phyloP scores from a whole-genome alignment of 129 eudicot species.

The Scalesia atractyloides region DNA sequence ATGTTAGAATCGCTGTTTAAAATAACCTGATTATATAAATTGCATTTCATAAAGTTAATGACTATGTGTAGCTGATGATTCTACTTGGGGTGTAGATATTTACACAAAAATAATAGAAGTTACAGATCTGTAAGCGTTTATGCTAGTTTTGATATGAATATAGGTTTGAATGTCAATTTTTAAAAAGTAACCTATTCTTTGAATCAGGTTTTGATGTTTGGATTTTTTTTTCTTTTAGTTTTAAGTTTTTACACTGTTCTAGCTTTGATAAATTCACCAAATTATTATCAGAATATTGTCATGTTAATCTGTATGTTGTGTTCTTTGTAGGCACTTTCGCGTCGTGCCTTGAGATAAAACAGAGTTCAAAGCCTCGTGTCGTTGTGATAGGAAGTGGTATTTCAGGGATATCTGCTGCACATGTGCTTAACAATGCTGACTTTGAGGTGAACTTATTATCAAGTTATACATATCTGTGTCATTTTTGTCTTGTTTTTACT shows the following conservation, averaged over 20 bases:
- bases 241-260: not conserved
- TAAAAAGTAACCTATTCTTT: not conserved
- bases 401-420: conserved; percentile 95
- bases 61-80: not conserved
- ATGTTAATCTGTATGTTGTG: not conserved
- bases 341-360: conserved; percentile 55
- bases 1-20: too few species aligned
- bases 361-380: conserved; percentile 60
- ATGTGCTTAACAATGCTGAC: conserved; percentile 70
- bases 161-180: not conserved
- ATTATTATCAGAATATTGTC: not conserved
- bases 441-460: conserved; percentile 53
- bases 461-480: not conserved
- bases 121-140: not conserved
- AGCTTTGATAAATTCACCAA: not conserved
- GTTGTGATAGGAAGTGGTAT: conserved; percentile 96
- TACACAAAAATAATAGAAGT: not conserved
- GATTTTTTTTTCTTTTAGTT: not conserved
- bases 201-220: not conserved
- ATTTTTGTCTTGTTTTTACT: not conserved
- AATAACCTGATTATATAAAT: too few species aligned
- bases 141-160: not conserved
- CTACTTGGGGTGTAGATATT: not conserved
- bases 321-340: conserved; percentile 57
- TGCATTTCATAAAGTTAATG: too few species aligned